Percentiles rank a stretch among this genome's conserved stretches.
Conservation (phyloP, 257 asterid species). For the Ilex asprella region DNA sequence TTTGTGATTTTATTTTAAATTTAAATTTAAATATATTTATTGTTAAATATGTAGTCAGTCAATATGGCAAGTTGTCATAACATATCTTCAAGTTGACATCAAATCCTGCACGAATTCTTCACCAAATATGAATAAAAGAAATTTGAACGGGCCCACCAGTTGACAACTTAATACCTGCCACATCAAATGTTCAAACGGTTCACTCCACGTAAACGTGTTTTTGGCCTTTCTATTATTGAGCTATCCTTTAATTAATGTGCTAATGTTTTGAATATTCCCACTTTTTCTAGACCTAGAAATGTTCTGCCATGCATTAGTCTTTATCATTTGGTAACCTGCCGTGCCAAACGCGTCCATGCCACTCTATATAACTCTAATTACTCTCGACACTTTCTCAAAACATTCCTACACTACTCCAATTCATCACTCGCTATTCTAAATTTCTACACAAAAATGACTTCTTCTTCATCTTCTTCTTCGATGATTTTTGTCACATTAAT, state of each 20-base stretch:
- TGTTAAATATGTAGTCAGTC: too few species aligned
- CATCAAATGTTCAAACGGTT: neutral
- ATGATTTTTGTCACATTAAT: neutral
- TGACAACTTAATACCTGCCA: neutral
- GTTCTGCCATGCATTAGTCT: neutral
- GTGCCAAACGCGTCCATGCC: neutral
- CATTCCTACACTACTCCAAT: neutral
- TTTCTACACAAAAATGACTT: neutral
- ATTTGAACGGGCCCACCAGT: neutral
- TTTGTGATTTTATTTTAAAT: too few species aligned
- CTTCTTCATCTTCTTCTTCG: conserved; percentile 1
- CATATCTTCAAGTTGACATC: too few species aligned
- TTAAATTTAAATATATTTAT: too few species aligned
- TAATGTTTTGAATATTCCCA: neutral
- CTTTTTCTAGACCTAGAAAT: neutral
- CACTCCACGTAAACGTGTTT: neutral
- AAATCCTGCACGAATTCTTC: neutral
- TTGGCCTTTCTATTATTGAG: neutral
- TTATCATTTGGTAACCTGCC: neutral
- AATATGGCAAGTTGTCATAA: too few species aligned
- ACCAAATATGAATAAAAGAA: too few species aligned
- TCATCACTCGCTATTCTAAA: neutral
- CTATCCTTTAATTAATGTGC: neutral
- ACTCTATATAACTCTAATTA: neutral
- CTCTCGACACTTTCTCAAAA: neutral